phyloP scores from a whole-genome alignment of 495 filamentous ascomycete species.

The Oidiodendron maius region DNA sequence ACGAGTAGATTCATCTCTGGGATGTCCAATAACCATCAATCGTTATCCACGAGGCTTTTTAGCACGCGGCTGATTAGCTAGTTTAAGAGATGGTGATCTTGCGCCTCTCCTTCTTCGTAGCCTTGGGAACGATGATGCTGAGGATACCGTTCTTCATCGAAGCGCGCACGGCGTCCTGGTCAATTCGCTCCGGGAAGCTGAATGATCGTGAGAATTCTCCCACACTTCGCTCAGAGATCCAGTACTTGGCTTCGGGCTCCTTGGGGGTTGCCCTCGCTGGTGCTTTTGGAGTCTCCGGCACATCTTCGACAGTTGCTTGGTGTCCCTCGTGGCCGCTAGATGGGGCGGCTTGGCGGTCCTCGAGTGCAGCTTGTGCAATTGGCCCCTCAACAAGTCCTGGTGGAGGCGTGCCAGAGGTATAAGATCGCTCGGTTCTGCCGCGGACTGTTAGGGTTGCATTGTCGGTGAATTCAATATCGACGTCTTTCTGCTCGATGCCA shows the following conservation, averaged over 20 bases:
- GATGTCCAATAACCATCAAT: too few species aligned
- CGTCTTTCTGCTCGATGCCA: conserved; percentile 69
- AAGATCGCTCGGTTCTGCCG: conserved; percentile 58
- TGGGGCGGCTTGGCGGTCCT: conserved; percentile 21
- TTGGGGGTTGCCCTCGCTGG: conserved; percentile 15
- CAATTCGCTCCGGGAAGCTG: conserved; percentile 65
- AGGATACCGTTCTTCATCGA: conserved; percentile 71
- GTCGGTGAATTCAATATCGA: conserved; percentile 83
- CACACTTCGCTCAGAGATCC: conserved; percentile 72
- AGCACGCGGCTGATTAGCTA: too few species aligned
- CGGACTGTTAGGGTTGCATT: conserved; percentile 66
- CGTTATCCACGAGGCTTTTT: too few species aligned
- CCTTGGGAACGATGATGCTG: conserved; percentile 69
- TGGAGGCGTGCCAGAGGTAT: conserved; percentile 36
- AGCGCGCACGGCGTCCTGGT: conserved; percentile 74
- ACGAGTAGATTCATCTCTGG: too few species aligned
- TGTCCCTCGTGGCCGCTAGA: conserved; percentile 23
- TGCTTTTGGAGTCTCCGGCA: conserved; percentile 7
- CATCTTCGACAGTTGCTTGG: conserved; percentile 65
- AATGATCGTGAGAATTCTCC: conserved; percentile 79
- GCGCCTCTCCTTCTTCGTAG: conserved; percentile 14
- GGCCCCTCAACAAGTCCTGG: conserved; percentile 29
- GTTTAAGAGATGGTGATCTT: conserved; percentile 23
- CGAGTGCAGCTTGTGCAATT: conserved; percentile 25
- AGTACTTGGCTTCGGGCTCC: conserved; percentile 54